Evolutionary conservation across 2,329 filamentous ascomycete genomes (phyloP).

Genomic region (Diaporthe aspalathi): DNA sequence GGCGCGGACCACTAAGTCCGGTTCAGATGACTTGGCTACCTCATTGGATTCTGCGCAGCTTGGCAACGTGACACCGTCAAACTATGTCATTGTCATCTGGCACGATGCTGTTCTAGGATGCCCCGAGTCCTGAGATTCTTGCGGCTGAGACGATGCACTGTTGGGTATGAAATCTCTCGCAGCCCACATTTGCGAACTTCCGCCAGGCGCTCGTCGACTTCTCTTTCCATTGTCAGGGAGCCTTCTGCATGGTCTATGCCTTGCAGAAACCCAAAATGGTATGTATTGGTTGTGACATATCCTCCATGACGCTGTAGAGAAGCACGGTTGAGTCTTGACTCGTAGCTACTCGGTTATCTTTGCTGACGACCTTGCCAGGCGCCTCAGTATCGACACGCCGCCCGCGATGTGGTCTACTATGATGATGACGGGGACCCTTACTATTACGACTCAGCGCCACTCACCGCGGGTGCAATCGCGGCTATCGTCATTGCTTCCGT

Average conservation of each 20-base stretch:
- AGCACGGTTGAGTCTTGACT: neutral
- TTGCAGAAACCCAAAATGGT: neutral
- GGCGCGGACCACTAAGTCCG: neutral
- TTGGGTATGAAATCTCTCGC: neutral
- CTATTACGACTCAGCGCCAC: neutral
- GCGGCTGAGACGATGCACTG: neutral
- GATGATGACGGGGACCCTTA: too few species aligned
- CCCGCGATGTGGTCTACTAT: conserved; percentile 14
- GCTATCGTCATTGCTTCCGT: conserved; percentile 3
- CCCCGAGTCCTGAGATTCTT: neutral
- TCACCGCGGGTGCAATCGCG: conserved; percentile 1
- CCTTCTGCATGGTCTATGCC: neutral
- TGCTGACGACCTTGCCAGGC: neutral
- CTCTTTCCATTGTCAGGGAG: neutral
- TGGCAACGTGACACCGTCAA: conserved; percentile 11
- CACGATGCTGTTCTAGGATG: neutral
- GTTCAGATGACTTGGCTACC: neutral
- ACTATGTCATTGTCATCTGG: neutral
- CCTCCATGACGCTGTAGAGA: neutral
- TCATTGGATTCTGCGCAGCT: neutral
- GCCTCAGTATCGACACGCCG: conserved; percentile 7
- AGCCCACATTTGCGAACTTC: neutral
- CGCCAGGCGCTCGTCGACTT: neutral
- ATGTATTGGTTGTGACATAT: neutral
- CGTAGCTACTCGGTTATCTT: neutral